Conservation (phyloP, 148 eudicot genomes). For the Rhododendron williamsianum region DNA sequence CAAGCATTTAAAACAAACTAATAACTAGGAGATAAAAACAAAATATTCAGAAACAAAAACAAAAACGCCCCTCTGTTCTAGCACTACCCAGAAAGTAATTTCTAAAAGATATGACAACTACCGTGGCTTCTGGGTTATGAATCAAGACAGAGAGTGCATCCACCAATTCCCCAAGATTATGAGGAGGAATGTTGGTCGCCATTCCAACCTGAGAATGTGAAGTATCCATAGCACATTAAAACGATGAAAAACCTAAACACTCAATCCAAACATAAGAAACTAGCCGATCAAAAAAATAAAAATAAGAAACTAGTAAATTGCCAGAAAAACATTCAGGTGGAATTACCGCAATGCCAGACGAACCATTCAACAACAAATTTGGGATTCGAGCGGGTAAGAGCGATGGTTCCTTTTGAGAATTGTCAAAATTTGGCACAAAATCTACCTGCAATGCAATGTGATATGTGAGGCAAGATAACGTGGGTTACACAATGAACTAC, state of each 20-base stretch:
- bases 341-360: conserved; percentile 95
- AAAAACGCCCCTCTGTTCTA: neutral
- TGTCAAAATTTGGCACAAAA: conserved; percentile 88
- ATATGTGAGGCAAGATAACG: neutral
- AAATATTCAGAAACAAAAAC: neutral
- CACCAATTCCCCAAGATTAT: conserved; percentile 96
- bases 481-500: neutral
- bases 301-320: conserved; percentile 2
- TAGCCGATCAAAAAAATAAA: neutral
- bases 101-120: conserved; percentile 27
- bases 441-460: conserved; percentile 61
- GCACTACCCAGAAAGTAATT: neutral
- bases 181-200: conserved; percentile 99
- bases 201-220: conserved; percentile 71
- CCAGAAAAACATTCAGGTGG: conserved; percentile 9
- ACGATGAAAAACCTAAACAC: neutral
- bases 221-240: neutral
- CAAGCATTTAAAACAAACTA: neutral
- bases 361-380: conserved; percentile 76
- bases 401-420: conserved; percentile 89
- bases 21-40: neutral
- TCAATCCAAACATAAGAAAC: neutral
- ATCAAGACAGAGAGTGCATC: conserved; percentile 87
- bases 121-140: conserved; percentile 96
- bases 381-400: conserved; percentile 87